Evolutionary conservation across 2,329 filamentous ascomycete genomes (phyloP), one percentile per base, ranked within the genome.

Genomic region (Scedosporium boydii): DNA sequence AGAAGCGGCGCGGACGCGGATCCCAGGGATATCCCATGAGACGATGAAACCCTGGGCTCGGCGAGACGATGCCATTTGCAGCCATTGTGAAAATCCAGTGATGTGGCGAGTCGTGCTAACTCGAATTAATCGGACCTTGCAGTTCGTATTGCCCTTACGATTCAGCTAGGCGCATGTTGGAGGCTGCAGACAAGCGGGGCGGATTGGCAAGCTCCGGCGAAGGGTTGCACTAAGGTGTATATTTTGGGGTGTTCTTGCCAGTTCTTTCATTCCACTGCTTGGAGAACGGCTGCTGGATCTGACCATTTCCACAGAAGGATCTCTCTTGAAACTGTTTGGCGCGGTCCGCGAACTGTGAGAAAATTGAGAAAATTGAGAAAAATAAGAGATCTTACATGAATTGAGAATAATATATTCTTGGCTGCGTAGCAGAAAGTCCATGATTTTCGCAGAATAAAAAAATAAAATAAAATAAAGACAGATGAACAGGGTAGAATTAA

Each of bases 61-160:
- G 51, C 51, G 18, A 23, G 51, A 55, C 51, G 34, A 38, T 21
- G 6, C 44, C 16, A 7, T 4, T 46, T 14, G 42, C 42, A 18
- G 14, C 42, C n/a, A 23, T 23, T 23, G 2, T 23, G 6, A 14
- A 14, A 27, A 27, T 29, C 12, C 18, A 23, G 12, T 55, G 51
- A 23, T 23, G 18, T 55, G 51, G 51, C 51, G 23, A 23, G 51
- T 55, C 23, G 51, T 55, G 51, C 51, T 18, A 55, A 10, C 51
- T 55, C 23, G 51, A 23, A 18, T 55, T 55, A 14, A 38, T 27
- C 51, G 51, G 51, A 26, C 21, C 51, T 55, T 55, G 51, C 51
- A 55, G 51, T 55, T 55, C 51, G 51, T 55, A 55, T 55, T 55
- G 51, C 51, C 51, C 51, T 55, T 55, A 21, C 51, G 44, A 21